Evolutionary conservation across 176 grass and related monocot genomes (phyloP).

Genomic region (Cenchrus americanus): DNA sequence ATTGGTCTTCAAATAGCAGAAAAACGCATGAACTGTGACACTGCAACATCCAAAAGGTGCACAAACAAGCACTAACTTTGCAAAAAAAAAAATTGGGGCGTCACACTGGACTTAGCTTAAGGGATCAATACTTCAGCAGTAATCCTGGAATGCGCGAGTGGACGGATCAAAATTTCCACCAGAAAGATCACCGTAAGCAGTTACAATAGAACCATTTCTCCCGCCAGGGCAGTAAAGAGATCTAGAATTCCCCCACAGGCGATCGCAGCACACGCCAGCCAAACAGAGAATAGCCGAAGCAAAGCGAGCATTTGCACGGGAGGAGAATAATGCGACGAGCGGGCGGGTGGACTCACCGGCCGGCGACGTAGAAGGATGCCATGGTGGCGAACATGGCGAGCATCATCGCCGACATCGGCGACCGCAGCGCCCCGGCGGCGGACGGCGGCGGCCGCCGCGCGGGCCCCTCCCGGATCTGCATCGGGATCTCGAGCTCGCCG

Average conservation of each 20-base stretch:
- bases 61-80: not conserved
- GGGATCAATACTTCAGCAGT: not conserved
- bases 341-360: constrained; percentile 53
- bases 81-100: constrained; percentile 11
- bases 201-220: constrained; percentile 3
- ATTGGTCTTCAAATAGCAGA: not conserved
- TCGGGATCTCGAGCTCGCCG: constrained; percentile 39
- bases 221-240: not conserved
- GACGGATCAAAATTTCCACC: not conserved
- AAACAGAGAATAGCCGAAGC: not conserved
- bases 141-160: not conserved
- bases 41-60: constrained; percentile 1
- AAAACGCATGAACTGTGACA: not conserved
- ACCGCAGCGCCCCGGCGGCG: constrained; percentile 46
- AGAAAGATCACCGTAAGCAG: not conserved
- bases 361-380: constrained; percentile 95
- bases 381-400: constrained; percentile 95
- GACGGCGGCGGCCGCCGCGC: constrained; percentile 45
- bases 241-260: constrained; percentile 8
- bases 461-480: constrained; percentile 83
- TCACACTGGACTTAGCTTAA: not conserved
- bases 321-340: constrained; percentile 8
- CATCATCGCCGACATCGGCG: constrained; percentile 79
- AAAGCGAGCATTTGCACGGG: constrained; percentile 32
- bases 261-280: not conserved